phyloP scores from a whole-genome alignment of 257 asterid species.

The Solanum pennellii region DNA sequence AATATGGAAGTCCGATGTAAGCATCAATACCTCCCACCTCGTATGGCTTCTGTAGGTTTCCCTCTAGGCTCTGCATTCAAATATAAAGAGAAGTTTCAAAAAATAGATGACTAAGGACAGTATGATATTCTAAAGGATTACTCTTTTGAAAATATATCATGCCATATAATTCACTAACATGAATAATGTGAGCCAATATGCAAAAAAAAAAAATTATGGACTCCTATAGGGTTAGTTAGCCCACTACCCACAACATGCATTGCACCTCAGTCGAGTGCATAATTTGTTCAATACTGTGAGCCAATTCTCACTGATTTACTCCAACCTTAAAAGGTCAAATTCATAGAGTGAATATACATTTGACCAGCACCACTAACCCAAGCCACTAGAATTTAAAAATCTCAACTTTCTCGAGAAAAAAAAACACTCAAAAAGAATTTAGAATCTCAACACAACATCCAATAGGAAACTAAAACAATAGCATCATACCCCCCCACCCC shows the following conservation, averaged over 20 bases:
- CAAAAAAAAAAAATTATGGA: background rate
- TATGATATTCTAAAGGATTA: background rate
- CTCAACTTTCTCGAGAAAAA: background rate
- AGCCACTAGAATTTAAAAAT: background rate
- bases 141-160: background rate
- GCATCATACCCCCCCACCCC: background rate
- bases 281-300: background rate
- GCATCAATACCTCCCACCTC: slow-evolving; percentile 86
- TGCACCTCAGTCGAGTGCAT: background rate
- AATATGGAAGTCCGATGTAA: background rate
- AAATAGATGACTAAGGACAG: background rate
- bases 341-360: background rate
- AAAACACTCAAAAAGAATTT: background rate
- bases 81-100: background rate
- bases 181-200: background rate
- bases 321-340: background rate
- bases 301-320: background rate
- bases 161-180: background rate
- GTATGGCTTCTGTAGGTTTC: slow-evolving; percentile 89
- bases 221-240: background rate
- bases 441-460: background rate
- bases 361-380: background rate
- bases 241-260: background rate
- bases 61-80: slow-evolving; percentile 60
- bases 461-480: background rate